Conservation (phyloP, 106 monocot species). For the Apostasia shenzhenica region DNA sequence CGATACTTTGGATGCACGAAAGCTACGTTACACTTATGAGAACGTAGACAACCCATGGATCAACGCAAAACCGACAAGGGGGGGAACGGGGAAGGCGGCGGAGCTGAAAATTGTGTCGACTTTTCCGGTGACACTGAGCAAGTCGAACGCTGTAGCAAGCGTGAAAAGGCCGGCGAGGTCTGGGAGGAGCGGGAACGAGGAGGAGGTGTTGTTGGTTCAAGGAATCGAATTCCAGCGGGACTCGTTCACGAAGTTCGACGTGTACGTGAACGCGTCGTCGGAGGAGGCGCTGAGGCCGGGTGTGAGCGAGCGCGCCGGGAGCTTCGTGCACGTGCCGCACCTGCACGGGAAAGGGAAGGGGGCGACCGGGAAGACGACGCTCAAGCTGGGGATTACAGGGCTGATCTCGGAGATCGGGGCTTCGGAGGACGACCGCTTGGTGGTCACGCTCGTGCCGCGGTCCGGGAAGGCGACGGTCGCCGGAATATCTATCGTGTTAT, state of each 20-base stretch:
- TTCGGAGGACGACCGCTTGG: conserved; percentile 22
- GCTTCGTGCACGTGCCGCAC: neutral
- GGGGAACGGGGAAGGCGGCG: neutral
- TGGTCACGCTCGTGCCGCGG: conserved; percentile 31
- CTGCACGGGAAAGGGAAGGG: too few species aligned
- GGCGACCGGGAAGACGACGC: neutral
- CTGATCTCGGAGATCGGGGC: conserved; percentile 28
- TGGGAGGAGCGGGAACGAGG: conserved; percentile 11
- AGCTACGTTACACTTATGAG: conserved; percentile 9
- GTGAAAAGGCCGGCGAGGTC: conserved; percentile 1
- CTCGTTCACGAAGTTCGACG: conserved; percentile 29
- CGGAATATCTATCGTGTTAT: neutral
- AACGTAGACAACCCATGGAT: conserved; percentile 13
- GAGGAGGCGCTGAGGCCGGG: conserved; percentile 1
- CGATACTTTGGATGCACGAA: neutral
- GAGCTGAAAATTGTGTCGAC: neutral
- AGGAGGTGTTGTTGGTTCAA: conserved; percentile 17
- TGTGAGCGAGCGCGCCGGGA: conserved; percentile 41
- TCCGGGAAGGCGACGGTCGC: conserved; percentile 11
- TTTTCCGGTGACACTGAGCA: conserved; percentile 3
- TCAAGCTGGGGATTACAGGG: conserved; percentile 31
- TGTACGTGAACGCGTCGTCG: conserved; percentile 29
- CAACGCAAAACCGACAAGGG: neutral
- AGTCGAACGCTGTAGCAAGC: neutral
- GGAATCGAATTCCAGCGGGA: conserved; percentile 10